These are phyloP conservation scores for Fusarium siculi DNA, from an alignment of 2,329 filamentous ascomycete genomes.

Conservation along the genomic window DNA sequence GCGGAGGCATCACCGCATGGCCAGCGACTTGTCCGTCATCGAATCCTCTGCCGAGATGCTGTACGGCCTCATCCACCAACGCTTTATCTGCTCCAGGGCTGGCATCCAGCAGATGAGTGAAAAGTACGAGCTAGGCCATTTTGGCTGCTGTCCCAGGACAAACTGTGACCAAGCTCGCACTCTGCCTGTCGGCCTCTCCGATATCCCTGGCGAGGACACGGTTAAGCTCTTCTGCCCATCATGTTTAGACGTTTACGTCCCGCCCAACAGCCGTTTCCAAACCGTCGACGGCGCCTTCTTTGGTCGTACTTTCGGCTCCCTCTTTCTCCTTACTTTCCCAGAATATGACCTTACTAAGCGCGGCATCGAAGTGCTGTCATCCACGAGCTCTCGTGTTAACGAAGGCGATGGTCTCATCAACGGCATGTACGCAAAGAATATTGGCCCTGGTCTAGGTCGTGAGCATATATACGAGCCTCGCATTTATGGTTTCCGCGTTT, in stretches of 20 bases:
- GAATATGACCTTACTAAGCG: constrained; percentile 89
- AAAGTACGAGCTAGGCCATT: constrained; percentile 97
- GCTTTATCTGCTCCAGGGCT: constrained; percentile 95
- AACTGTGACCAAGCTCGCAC: constrained; percentile 92
- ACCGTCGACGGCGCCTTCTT: constrained; percentile 98
- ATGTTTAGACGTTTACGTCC: constrained; percentile 96
- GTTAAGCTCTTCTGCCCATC: constrained; percentile 98
- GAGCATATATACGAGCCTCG: constrained; percentile 91
- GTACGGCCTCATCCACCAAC: constrained; percentile 97
- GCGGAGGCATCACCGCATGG: constrained; percentile 84
- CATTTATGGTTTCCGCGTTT: constrained; percentile 97
- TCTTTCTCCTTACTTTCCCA: constrained; percentile 98
- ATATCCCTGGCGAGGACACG: constrained; percentile 95
- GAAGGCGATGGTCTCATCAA: constrained; percentile 73
- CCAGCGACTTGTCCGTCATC: constrained; percentile 93
- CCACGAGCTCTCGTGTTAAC: constrained; percentile 47
- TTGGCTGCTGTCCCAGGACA: constrained; percentile 93
- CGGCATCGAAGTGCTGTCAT: constrained; percentile 67
- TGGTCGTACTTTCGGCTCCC: constrained; percentile 93
- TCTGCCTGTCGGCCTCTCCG: constrained; percentile 90
- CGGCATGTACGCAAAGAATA: constrained; percentile 86
- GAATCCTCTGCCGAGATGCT: constrained; percentile 98
- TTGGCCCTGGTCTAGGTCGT: constrained; percentile 85
- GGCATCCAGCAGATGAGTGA: constrained; percentile 99
- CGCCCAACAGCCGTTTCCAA: constrained; percentile 96